A percentile compares a stretch with the other conserved stretches of the same genome.
Evolutionary conservation across 1,284 basidiomycete species (phyloP).

Genomic region (Papiliotrema flavescens): DNA sequence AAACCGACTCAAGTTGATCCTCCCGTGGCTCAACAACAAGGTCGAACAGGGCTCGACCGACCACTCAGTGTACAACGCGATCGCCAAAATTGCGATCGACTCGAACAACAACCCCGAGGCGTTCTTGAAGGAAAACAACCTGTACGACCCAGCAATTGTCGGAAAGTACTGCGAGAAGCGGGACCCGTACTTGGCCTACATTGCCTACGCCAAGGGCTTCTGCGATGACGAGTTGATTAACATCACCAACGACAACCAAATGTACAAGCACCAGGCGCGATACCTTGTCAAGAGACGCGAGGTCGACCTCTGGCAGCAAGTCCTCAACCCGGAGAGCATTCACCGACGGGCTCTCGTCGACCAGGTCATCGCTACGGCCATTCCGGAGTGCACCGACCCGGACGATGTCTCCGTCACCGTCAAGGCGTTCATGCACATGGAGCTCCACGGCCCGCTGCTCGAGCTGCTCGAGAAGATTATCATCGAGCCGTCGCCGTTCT

Average conservation of each 20-base stretch:
- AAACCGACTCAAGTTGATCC: constrained; percentile 92
- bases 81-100: constrained; percentile 98
- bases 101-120: constrained; percentile 97
- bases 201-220: constrained; percentile 98
- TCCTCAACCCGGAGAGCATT: constrained; percentile 83
- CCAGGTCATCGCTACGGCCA: constrained; percentile 89
- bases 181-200: constrained; percentile 97
- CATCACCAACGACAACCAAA: constrained; percentile 98
- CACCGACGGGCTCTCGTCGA: constrained; percentile 93
- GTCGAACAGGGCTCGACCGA: constrained; percentile 92
- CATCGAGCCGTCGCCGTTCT: constrained; percentile 94
- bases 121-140: constrained; percentile 97
- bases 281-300: constrained; percentile 97
- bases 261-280: constrained; percentile 99
- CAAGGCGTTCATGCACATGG: constrained; percentile 97
- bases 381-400: constrained; percentile 96
- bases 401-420: constrained; percentile 98
- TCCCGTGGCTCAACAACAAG: constrained; percentile 93
- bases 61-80: constrained; percentile 88
- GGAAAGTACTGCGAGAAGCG: constrained; percentile 99
- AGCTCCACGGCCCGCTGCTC: constrained; percentile 95
- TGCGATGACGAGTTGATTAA: constrained; percentile 97
- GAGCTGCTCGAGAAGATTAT: constrained; percentile 99
- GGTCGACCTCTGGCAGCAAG: constrained; percentile 94
- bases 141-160: constrained; percentile 90